These are phyloP conservation scores for Barnettozyma wickerhamii DNA, from an alignment of 805 yeast genomes.

Conservation along the genomic window DNA sequence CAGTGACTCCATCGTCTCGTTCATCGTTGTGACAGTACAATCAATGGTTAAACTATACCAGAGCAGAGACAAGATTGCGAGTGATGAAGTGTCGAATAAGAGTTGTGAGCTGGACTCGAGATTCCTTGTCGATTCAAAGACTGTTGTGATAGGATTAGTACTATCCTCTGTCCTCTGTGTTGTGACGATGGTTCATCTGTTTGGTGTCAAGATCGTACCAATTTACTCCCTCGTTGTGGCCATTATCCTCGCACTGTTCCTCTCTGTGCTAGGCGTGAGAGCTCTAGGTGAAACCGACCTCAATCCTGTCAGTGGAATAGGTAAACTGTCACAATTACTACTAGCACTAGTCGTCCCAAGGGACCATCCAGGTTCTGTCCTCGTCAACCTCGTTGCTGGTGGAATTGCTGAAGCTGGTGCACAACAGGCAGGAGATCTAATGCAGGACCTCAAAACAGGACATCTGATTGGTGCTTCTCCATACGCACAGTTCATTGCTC, in stretches of 20 bases:
- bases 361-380: constrained; percentile 71
- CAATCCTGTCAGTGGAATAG: constrained; percentile 95
- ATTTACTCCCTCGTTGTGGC: constrained; percentile 65
- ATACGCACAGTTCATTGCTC: constrained; percentile 86
- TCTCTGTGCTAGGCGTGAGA: constrained; percentile 84
- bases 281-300: constrained; percentile 96
- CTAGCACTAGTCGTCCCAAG: constrained; percentile 80
- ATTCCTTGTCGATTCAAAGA: constrained; percentile 45
- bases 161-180: constrained; percentile 67
- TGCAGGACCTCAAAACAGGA: constrained; percentile 97
- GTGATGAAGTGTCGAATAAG: constrained; percentile 10
- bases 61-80: background rate
- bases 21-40: constrained; percentile 53
- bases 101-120: constrained; percentile 28
- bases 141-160: constrained; percentile 57
- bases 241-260: constrained; percentile 65
- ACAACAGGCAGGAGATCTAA: constrained; percentile 96
- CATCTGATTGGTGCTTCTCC: constrained; percentile 90
- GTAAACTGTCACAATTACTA: constrained; percentile 84
- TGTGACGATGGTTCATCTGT: constrained; percentile 57
- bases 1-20: constrained; percentile 81
- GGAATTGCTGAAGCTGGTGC: constrained; percentile 99
- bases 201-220: constrained; percentile 64
- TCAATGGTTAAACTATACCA: constrained; percentile 30
- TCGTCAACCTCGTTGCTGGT: constrained; percentile 88